phyloP scores from a whole-genome alignment of 805 yeast genomes.

The Candida namnaoensis region DNA sequence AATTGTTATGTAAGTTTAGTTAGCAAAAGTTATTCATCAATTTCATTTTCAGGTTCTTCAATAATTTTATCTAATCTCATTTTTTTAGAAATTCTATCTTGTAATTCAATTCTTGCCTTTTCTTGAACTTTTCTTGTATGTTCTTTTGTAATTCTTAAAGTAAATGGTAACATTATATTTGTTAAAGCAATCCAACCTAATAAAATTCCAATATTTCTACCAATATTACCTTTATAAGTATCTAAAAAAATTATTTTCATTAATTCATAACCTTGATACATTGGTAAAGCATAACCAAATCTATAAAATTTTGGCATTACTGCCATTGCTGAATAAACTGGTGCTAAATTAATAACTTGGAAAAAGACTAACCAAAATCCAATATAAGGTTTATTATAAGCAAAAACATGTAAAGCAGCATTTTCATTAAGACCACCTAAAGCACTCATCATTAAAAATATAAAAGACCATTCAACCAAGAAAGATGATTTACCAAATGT shows the following conservation, averaged over 20 bases:
- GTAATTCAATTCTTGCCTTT: conserved; percentile 1
- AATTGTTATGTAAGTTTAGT: no score
- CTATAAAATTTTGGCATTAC: conserved; percentile 19
- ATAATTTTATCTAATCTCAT: background rate
- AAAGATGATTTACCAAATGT: conserved; percentile 59
- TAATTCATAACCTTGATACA: conserved; percentile 49
- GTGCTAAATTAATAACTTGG: conserved; percentile 52
- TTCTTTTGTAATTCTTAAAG: conserved; percentile 5
- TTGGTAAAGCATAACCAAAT: conserved; percentile 55
- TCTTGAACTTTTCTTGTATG: conserved; percentile 7
- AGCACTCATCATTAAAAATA: conserved; percentile 54
- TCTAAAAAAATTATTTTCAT: conserved; percentile 45
- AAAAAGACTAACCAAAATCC: conserved; percentile 66
- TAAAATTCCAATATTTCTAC: conserved; percentile 45
- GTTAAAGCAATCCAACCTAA: conserved; percentile 45
- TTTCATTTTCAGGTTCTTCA: background rate
- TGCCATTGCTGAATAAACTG: conserved; percentile 51
- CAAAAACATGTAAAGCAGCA: conserved; percentile 37
- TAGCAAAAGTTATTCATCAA: no score
- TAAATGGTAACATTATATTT: conserved; percentile 28
- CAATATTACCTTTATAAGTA: conserved; percentile 43
- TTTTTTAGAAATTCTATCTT: background rate
- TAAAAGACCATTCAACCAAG: conserved; percentile 55
- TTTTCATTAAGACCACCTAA: conserved; percentile 64
- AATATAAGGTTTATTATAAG: conserved; percentile 48